Evolutionary conservation across 2,329 filamentous ascomycete species (phyloP).

Genomic region (Aureobasidium sp.): DNA sequence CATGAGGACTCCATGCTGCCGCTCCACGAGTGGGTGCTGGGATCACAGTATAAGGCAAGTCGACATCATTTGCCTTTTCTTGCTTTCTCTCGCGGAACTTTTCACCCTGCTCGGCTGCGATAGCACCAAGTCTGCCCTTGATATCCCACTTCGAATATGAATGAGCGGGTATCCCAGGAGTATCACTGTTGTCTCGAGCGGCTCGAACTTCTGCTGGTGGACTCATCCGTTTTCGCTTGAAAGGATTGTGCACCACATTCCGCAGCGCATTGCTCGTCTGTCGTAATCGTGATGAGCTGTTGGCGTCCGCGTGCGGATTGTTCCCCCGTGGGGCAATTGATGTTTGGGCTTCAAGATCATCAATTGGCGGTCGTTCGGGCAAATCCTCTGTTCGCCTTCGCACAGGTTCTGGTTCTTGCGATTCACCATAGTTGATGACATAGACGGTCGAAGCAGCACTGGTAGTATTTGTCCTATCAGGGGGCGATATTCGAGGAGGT

Average conservation of each 20-base stretch:
- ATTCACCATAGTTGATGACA: conserved; percentile 50
- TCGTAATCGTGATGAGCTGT: conserved; percentile 10
- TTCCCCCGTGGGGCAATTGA: background rate
- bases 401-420: conserved; percentile 36
- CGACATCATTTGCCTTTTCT: conserved; percentile 27
- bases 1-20: conserved; percentile 45
- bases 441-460: conserved; percentile 58
- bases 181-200: background rate
- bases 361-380: background rate
- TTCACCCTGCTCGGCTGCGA: conserved; percentile 43
- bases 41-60: conserved; percentile 52
- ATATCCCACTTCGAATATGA: conserved; percentile 37
- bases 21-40: conserved; percentile 47
- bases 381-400: conserved; percentile 20
- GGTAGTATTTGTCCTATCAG: conserved; percentile 53
- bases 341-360: conserved; percentile 4
- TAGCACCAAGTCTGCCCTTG: conserved; percentile 38
- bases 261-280: conserved; percentile 29
- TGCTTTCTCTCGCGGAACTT: conserved; percentile 33
- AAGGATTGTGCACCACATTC: conserved; percentile 48
- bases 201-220: conserved; percentile 53
- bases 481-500: conserved; percentile 41
- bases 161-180: conserved; percentile 31
- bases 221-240: conserved; percentile 49
- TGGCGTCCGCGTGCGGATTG: background rate